Evolutionary conservation across 768 basidiomycete species (phyloP), one percentile per base, ranked within the genome.

Genomic region (Lactarius pseudohatsudake): DNA sequence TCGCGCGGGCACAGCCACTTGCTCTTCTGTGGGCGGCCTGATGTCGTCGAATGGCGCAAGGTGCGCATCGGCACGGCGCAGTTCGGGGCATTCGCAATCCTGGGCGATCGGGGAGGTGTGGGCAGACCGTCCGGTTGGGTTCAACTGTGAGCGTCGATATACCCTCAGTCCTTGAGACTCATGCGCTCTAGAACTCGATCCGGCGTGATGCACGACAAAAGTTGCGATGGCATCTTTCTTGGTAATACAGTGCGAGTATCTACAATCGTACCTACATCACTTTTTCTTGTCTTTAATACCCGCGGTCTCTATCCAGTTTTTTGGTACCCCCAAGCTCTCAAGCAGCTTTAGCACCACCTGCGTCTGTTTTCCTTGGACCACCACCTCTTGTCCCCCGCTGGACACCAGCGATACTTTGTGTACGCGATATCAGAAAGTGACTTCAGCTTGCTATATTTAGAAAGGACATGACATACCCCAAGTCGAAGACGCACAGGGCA

Each of bases 361-460:
- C n/a, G 81, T 79, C 72, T 96, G 94, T 68, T 90, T 90, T 2
- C 95, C 95, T 72, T 96, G 30, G 95, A 96, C 88, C 68, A 90
- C 78, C 10, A 97, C 86, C 71, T 95, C 91, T 60, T 84, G 70
- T 2, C 83, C 84, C 1, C 83, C 78, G 0, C 89, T 87, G 5
- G 78, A 79, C 20, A 82, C 62, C 0, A 86, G 84, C 0, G 86
- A 83, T 16, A 89, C 90, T 91, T 71, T 40, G 7, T 20, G 4
- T 32, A 56, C 34, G 57, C n/a, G 22, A 58, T 30, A 28, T 53
- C 50, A 64, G 38, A 38, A 59, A 43, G 4, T 3, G 11, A 11
- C 4, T 22, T 32, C 1, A 62, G 18, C 9, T 36, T 10, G 34
- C 13, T 64, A 15, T 20, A 58, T 16, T 54, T n/a, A 61, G 38